These are phyloP conservation scores for Iris pallida DNA, from an alignment of 116 monocot genomes.

Conservation along the genomic window DNA sequence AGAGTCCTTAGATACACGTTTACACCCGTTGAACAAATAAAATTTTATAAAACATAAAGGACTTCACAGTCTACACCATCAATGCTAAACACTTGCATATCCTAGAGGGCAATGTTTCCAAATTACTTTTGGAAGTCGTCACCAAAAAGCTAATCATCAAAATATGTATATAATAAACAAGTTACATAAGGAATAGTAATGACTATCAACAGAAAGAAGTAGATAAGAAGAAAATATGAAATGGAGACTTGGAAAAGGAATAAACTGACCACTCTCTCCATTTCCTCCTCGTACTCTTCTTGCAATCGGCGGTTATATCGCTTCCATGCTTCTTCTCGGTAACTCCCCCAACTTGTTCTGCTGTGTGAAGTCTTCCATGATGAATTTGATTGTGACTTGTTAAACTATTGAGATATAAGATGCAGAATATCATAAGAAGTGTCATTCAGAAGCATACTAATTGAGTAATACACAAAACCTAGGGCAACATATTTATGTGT, in stretches of 20 bases:
- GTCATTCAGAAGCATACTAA: no score
- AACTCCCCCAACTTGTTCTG: conserved; percentile 28
- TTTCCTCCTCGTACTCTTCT: conserved; percentile 71
- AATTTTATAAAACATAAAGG: no score
- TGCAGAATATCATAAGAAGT: not conserved
- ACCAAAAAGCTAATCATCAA: no score
- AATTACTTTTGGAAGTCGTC: no score
- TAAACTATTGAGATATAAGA: conserved; percentile 28
- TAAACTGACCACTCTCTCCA: conserved; percentile 84
- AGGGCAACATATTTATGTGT: no score
- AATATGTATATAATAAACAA: no score
- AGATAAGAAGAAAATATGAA: conserved; percentile 2
- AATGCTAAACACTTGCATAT: no score
- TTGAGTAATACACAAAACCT: no score
- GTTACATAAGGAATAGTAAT: not conserved
- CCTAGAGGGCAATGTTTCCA: no score
- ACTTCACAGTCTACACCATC: no score
- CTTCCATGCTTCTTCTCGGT: conserved; percentile 69
- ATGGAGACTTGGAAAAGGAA: not conserved
- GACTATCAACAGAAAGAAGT: not conserved
- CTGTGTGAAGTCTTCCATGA: conserved; percentile 33
- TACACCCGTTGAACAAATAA: no score
- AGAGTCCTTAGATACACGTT: no score
- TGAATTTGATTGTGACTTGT: conserved; percentile 38
- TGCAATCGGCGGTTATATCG: conserved; percentile 59